phyloP scores from a whole-genome alignment of 2,329 filamentous ascomycete genomes.

The Pseudogymnoascus sp. region DNA sequence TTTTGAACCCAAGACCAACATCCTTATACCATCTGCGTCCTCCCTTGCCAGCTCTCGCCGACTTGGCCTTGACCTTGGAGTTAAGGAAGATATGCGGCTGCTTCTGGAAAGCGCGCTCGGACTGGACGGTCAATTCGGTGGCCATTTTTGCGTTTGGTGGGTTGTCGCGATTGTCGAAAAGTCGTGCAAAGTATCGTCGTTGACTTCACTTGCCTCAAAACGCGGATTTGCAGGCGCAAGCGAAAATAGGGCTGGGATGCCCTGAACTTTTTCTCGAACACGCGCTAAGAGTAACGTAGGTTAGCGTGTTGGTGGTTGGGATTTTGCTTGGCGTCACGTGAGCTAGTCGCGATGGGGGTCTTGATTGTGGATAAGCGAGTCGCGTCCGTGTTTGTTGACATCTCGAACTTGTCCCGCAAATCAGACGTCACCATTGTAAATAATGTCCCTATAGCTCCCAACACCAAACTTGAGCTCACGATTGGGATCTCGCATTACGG shows the following conservation, averaged over 20 bases:
- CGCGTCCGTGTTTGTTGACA: conserved; percentile 10
- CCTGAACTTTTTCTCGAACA: not conserved
- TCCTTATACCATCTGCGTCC: conserved; percentile 99
- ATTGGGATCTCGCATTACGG: not conserved
- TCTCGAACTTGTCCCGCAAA: conserved; percentile 7
- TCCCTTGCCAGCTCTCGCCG: conserved; percentile 79
- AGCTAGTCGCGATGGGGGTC: not conserved
- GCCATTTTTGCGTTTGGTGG: conserved; percentile 55
- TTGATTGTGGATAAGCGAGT: conserved; percentile 9
- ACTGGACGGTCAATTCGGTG: conserved; percentile 98
- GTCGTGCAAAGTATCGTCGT: conserved; percentile 19
- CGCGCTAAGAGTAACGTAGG: not conserved
- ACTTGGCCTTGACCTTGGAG: conserved; percentile 84
- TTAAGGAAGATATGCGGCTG: conserved; percentile 99
- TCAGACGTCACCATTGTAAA: conserved; percentile 7
- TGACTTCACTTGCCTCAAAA: conserved; percentile 13
- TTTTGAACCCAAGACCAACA: conserved; percentile 97
- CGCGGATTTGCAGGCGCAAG: conserved; percentile 2
- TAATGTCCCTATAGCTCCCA: conserved; percentile 5
- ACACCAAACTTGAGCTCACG: conserved; percentile 2
- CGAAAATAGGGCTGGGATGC: conserved; percentile 7
- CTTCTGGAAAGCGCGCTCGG: conserved; percentile 99
- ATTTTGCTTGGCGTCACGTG: not conserved
- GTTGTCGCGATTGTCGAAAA: conserved; percentile 21
- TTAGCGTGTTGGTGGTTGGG: not conserved